Evolutionary conservation across 768 basidiomycete genomes (phyloP).

Genomic region (Termitomyces heimii): DNA sequence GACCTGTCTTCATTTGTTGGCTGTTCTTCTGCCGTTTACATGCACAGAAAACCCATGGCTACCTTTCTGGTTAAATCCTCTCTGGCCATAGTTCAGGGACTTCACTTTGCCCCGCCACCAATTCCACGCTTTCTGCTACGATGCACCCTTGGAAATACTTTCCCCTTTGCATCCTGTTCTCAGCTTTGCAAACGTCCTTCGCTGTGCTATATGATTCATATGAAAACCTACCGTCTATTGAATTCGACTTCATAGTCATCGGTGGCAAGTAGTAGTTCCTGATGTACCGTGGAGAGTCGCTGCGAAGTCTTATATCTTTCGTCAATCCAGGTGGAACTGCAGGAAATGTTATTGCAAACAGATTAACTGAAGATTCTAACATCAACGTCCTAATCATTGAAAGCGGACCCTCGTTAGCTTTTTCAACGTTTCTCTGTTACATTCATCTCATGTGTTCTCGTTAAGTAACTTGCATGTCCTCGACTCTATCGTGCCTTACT

Average conservation of each 20-base stretch:
- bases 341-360: background rate
- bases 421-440: background rate
- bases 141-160: background rate
- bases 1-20: background rate
- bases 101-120: background rate
- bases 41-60: background rate
- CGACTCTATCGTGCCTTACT: constrained; percentile 18
- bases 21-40: background rate
- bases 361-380: background rate
- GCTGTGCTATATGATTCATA: background rate
- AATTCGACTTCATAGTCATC: constrained; percentile 11
- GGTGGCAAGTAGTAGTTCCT: constrained; percentile 2
- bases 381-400: background rate
- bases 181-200: background rate
- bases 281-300: background rate
- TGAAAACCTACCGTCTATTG: background rate
- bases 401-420: background rate
- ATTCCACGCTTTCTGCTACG: background rate
- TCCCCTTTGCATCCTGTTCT: background rate
- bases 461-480: constrained; percentile 17
- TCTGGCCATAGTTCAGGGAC: background rate
- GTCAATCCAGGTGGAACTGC: background rate
- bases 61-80: background rate
- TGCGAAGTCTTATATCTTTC: background rate
- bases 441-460: background rate